phyloP scores from a whole-genome alignment of 176 grass and related monocot genomes.

The Cenchrus fungigraminus region DNA sequence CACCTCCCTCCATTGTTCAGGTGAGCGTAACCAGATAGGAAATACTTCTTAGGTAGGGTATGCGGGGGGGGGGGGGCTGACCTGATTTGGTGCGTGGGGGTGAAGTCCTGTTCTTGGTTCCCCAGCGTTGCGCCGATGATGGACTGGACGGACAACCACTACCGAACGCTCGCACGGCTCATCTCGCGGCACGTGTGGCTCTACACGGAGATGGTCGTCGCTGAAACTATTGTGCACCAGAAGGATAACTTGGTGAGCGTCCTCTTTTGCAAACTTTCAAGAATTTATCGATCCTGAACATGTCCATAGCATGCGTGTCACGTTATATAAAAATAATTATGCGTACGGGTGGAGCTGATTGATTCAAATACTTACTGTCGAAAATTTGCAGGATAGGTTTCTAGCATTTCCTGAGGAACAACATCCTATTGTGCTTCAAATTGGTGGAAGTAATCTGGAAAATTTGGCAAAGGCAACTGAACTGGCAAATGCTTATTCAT shows the following conservation, averaged over 20 bases:
- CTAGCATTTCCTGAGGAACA: slow-evolving; percentile 89
- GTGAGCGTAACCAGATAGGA: slow-evolving; percentile 39
- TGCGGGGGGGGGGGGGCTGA: neutral
- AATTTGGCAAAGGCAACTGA: slow-evolving; percentile 88
- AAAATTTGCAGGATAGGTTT: slow-evolving; percentile 79
- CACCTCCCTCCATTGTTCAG: slow-evolving; percentile 72
- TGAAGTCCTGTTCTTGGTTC: neutral
- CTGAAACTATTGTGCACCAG: slow-evolving; percentile 93
- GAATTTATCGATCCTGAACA: neutral
- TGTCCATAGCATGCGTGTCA: neutral
- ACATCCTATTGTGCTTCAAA: slow-evolving; percentile 90
- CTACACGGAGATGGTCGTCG: slow-evolving; percentile 98
- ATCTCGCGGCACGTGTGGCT: slow-evolving; percentile 92
- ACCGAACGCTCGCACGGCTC: slow-evolving; percentile 79
- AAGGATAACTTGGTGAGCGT: slow-evolving; percentile 75
- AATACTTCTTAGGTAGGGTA: neutral
- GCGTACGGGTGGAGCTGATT: neutral
- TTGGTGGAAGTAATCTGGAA: slow-evolving; percentile 92
- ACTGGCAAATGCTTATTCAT: slow-evolving; percentile 86
- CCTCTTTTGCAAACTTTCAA: neutral
- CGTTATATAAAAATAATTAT: slow-evolving; percentile 4
- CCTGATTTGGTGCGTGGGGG: slow-evolving; percentile 24
- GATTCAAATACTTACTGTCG: neutral
- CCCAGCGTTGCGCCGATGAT: slow-evolving; percentile 95
- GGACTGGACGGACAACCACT: slow-evolving; percentile 99